Conservation (phyloP, 805 yeast species). For the Saccharomycopsis sp. region DNA sequence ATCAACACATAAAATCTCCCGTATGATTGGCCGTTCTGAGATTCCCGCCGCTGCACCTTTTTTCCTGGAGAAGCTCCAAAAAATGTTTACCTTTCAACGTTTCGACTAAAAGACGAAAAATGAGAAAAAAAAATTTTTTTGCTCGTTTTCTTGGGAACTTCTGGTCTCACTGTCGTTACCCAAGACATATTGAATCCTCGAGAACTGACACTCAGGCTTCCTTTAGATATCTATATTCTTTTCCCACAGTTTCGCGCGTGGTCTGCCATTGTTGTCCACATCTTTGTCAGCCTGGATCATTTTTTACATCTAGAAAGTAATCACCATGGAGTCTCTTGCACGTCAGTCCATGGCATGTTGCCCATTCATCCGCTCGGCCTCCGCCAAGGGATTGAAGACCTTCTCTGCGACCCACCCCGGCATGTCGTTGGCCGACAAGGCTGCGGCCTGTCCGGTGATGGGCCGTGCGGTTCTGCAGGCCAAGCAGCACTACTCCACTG, state of each 20-base stretch:
- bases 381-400: slow-evolving; percentile 55
- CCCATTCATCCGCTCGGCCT: slow-evolving; percentile 64
- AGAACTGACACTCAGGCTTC: neutral
- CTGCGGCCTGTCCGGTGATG: slow-evolving; percentile 85
- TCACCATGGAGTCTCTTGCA: slow-evolving; percentile 67
- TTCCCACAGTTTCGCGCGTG: neutral
- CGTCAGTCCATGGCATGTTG: slow-evolving; percentile 73
- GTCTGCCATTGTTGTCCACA: neutral
- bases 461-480: slow-evolving; percentile 53
- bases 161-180: no score
- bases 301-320: no score
- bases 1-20: no score
- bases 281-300: neutral
- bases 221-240: neutral
- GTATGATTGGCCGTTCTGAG: no score
- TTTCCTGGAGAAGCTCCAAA: neutral
- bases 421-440: slow-evolving; percentile 43
- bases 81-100: neutral
- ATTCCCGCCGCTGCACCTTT: no score
- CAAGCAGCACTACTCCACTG: slow-evolving; percentile 29
- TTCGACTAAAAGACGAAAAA: neutral
- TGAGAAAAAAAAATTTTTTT: neutral
- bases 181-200: no score
- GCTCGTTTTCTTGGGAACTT: no score
- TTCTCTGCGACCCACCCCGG: slow-evolving; percentile 28